Evolutionary conservation across 208 protist genomes (phyloP).

Genomic region (Angomonas ambiguus): DNA sequence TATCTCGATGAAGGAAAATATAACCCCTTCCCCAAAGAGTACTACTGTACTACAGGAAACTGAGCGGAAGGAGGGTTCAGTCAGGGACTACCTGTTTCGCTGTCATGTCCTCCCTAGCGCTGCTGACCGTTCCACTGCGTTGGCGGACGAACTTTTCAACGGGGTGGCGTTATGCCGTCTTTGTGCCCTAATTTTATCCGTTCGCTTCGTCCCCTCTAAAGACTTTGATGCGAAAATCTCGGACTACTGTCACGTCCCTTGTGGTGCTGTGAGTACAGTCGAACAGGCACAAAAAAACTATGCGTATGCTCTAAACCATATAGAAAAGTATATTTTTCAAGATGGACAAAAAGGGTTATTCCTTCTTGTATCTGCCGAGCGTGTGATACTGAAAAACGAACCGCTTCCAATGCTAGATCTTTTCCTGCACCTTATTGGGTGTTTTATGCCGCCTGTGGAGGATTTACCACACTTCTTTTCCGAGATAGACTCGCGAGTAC

Average conservation of each 20-base stretch:
- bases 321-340: not conserved
- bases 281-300: slow-evolving; percentile 31
- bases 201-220: too few species aligned
- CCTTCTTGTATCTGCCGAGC: not conserved
- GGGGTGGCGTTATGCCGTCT: slow-evolving; percentile 58
- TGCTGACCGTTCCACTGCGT: not conserved
- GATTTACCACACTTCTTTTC: slow-evolving; percentile 16
- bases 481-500: too few species aligned
- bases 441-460: slow-evolving; percentile 38
- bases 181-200: not conserved
- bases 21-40: too few species aligned
- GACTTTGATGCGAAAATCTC: not conserved
- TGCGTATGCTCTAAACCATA: slow-evolving; percentile 1
- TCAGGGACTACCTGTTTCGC: not conserved
- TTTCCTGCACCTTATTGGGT: slow-evolving; percentile 42
- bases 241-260: not conserved
- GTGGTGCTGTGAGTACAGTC: not conserved
- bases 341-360: not conserved
- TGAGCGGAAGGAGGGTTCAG: not conserved
- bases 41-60: not conserved
- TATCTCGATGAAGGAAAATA: too few species aligned
- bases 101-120: not conserved
- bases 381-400: not conserved
- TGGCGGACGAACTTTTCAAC: slow-evolving; percentile 68
- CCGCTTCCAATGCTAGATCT: slow-evolving; percentile 26